Conservation (phyloP, 2,329 filamentous ascomycete genomes). For the Lachnellula arida region DNA sequence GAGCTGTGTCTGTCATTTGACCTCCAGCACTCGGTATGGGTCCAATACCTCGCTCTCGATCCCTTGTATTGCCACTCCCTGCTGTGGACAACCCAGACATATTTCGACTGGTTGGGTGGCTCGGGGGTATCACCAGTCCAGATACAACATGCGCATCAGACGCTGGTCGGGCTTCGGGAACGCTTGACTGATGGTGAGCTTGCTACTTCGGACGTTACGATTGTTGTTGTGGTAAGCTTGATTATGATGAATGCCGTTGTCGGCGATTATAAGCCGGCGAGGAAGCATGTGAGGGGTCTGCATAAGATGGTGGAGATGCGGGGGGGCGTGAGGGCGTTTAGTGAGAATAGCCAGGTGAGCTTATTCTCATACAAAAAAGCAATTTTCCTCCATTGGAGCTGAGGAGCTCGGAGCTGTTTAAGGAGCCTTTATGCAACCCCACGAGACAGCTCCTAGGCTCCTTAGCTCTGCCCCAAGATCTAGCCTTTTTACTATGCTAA, state of each 20-base stretch:
- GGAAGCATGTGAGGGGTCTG: not conserved
- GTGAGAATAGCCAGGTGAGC: not conserved
- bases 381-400: too few species aligned
- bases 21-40: not conserved
- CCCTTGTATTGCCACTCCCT: not conserved
- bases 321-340: not conserved
- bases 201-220: not conserved
- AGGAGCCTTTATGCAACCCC: too few species aligned
- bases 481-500: too few species aligned
- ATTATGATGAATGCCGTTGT: constrained; percentile 2
- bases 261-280: not conserved
- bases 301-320: not conserved
- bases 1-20: not conserved
- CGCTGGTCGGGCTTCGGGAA: not conserved
- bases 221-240: not conserved
- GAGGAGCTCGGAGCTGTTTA: too few species aligned
- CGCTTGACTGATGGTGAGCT: not conserved
- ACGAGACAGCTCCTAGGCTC: too few species aligned
- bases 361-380: too few species aligned
- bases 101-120: not conserved
- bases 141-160: not conserved
- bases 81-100: constrained; percentile 1
- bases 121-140: not conserved
- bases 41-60: constrained; percentile 1
- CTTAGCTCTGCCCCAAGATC: too few species aligned